phyloP scores from a whole-genome alignment of 768 basidiomycete genomes.

The Russula abietina region DNA sequence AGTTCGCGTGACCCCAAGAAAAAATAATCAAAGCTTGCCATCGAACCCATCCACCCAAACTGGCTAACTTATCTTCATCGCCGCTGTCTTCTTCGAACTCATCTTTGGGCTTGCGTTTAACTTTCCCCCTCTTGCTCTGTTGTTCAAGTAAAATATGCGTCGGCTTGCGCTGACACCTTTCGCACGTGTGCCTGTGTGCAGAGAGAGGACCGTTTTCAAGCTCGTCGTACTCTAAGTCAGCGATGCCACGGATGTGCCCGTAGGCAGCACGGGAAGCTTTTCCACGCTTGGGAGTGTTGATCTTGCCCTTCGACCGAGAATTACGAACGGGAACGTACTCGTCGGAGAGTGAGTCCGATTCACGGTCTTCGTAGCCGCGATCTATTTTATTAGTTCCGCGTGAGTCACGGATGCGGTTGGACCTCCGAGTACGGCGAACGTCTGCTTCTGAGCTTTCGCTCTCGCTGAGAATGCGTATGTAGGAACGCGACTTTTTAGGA shows the following conservation, averaged over 20 bases:
- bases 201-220: constrained; percentile 50
- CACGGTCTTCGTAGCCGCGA: constrained; percentile 29
- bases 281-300: constrained; percentile 32
- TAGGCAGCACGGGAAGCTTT: constrained; percentile 43
- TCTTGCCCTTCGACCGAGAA: constrained; percentile 21
- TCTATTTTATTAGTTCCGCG: constrained; percentile 33
- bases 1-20: constrained; percentile 1
- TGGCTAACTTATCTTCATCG: constrained; percentile 44
- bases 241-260: constrained; percentile 41
- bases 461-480: constrained; percentile 34
- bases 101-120: constrained; percentile 38
- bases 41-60: constrained; percentile 76
- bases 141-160: constrained; percentile 45
- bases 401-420: constrained; percentile 42
- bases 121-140: constrained; percentile 35
- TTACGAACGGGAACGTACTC: constrained; percentile 36
- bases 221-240: constrained; percentile 42
- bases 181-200: constrained; percentile 60
- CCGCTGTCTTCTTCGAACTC: constrained; percentile 52
- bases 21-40: constrained; percentile 46
- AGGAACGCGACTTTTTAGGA: constrained; percentile 53
- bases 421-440: constrained; percentile 36
- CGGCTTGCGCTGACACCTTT: constrained; percentile 61
- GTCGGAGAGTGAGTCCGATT: constrained; percentile 8
- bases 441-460: constrained; percentile 33